Percentiles rank a stretch among this genome's conserved stretches.
Conservation (phyloP, 257 asterid genomes). For the Catharanthus roseus region DNA sequence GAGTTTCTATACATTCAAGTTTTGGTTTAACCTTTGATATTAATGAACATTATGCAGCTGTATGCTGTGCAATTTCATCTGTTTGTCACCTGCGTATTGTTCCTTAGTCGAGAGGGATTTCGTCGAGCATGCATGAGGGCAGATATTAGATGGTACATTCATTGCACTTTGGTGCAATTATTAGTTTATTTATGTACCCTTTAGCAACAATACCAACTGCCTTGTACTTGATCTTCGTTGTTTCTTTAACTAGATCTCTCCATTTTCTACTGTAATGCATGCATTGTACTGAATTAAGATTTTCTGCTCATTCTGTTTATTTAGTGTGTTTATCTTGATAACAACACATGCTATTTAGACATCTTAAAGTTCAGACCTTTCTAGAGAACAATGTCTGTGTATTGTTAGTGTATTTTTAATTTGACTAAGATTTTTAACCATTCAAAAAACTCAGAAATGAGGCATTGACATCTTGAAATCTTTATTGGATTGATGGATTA, state of each 20-base stretch:
- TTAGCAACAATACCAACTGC: not conserved
- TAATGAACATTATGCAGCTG: constrained; percentile 45
- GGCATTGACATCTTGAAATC: not conserved
- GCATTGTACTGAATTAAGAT: not conserved
- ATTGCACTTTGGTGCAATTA: constrained; percentile 7
- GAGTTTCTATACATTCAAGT: not conserved
- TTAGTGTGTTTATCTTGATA: not conserved
- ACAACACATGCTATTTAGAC: not conserved
- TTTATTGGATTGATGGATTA: not conserved
- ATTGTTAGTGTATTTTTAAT: not conserved
- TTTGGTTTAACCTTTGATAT: not conserved
- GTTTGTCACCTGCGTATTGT: constrained; percentile 80
- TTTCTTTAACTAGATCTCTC: not conserved
- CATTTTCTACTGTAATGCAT: not conserved
- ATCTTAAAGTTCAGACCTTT: constrained; percentile 15
- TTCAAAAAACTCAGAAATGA: not conserved
- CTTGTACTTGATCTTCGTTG: not conserved
- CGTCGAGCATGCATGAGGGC: constrained; percentile 95
- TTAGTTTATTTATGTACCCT: constrained; percentile 15
- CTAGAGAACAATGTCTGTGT: not conserved
- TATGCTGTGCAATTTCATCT: constrained; percentile 91
- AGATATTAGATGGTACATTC: constrained; percentile 60
- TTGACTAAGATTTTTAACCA: not conserved
- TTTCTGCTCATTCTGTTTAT: not conserved
- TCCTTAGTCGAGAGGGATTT: constrained; percentile 93